Base-by-base conservation (phyloP, 768 basidiomycete species). In the Lepiota venenata region DNA sequence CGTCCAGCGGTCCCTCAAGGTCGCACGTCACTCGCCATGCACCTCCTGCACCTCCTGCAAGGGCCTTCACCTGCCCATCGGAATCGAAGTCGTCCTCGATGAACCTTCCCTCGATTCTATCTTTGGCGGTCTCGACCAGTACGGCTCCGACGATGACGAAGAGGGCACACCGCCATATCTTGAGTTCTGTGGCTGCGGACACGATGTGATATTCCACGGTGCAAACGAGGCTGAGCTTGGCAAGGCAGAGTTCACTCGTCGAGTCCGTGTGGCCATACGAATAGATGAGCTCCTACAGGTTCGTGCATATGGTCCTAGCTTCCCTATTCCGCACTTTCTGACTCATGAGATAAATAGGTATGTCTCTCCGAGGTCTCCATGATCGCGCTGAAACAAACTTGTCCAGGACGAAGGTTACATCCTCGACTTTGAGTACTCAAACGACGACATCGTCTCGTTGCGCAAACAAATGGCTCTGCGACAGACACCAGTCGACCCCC, bases 251-350 rank as follows among this genome's bases (percentile, higher is more conserved):
- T 85, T 87, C 67, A 67, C 72, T n/a, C 79, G 93, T 38, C 78
- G 89, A 66, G 82, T 78, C 40, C 84, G 83, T 53, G 81, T 90
- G 10, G 92, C 91, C 2, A 80, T 86, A 48, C 81, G 88, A 54
- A 77, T 94, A 49, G 93, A 95, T 63, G 90, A 93, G 67, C 66
- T 89, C 51, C 71, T 94, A 44, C 81, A 92, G 80, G 93, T 91
- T 58, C 59, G 84, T 52, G 63, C 44, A 52, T 50, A 50, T 58
- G 25, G 12, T 44, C 44, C 41, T 39, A 37, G 55, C 41, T 38
- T 48, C 18, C 52, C 61, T 58, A 59, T 63, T 47, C 46, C 47
- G 16, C 39, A 15, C 36, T 49, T 20, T 53, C n/a, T 47, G 6
- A 27, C 25, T 25, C 43, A 10, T 47, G 43, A 12, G 22, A 9